These are phyloP conservation scores for Pleodorina starrii DNA, from an alignment of 139 green algal genomes.

Conservation along the genomic window DNA sequence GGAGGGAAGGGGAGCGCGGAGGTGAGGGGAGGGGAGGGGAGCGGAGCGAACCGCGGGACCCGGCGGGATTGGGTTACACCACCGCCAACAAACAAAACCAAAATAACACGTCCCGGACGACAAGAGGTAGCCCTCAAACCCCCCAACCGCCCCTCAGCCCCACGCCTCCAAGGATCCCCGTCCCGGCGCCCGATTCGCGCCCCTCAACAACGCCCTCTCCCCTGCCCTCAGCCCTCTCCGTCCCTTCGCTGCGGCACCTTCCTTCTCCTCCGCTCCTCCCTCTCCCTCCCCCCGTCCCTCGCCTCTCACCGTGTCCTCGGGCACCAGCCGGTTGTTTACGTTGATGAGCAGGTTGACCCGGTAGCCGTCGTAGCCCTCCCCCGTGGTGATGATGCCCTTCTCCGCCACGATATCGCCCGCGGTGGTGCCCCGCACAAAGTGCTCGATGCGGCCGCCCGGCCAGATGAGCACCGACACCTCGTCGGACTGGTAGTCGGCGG, in stretches of 20 bases:
- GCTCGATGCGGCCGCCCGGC: conserved; percentile 76
- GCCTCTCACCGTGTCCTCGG: conserved; percentile 66
- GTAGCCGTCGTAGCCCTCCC: conserved; percentile 25
- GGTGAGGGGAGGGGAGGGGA: neutral
- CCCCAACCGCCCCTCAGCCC: too few relatives aligned
- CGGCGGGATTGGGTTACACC: too few relatives aligned
- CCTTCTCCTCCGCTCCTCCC: neutral
- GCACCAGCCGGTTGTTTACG: conserved; percentile 91
- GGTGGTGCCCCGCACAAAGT: conserved; percentile 82
- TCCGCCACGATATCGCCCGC: conserved; percentile 70
- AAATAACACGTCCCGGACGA: neutral
- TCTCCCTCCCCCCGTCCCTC: neutral
- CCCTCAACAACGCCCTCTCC: neutral
- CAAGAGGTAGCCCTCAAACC: neutral
- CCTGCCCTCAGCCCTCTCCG: neutral
- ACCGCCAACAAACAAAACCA: too few relatives aligned
- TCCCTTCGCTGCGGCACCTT: neutral
- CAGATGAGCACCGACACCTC: conserved; percentile 70
- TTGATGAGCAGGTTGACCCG: conserved; percentile 79
- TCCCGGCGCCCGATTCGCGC: neutral
- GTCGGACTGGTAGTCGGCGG: conserved; percentile 13
- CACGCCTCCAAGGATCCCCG: too few relatives aligned
- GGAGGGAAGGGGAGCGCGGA: neutral
- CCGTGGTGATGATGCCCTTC: conserved; percentile 36
- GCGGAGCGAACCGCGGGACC: neutral